Conservation (phyloP, 768 basidiomycete species). For the Phaffia tasmanica region DNA sequence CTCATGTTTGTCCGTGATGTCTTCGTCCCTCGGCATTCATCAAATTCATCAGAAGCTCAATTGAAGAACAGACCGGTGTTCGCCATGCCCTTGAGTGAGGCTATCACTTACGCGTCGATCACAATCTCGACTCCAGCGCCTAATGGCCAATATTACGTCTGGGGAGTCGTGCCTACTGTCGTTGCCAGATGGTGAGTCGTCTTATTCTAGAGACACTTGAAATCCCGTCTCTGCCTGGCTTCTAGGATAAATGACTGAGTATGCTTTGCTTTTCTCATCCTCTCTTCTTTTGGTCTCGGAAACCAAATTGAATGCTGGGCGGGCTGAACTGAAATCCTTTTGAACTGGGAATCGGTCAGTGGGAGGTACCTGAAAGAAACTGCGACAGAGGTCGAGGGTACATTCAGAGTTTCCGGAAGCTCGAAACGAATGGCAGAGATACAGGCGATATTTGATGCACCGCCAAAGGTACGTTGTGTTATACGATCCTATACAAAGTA, state of each 20-base stretch:
- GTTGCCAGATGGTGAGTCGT: conserved; percentile 82
- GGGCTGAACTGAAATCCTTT: conserved; percentile 7
- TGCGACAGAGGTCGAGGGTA: conserved; percentile 84
- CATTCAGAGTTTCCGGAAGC: conserved; percentile 92
- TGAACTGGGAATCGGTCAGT: conserved; percentile 39
- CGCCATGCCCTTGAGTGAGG: conserved; percentile 21
- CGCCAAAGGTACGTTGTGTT: conserved; percentile 54
- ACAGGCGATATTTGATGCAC: conserved; percentile 76
- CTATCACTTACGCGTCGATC: conserved; percentile 26
- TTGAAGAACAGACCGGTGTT: conserved; percentile 18
- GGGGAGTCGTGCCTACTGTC: conserved; percentile 78
- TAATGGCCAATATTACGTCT: conserved; percentile 71
- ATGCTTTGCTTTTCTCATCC: not conserved
- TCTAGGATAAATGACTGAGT: not conserved
- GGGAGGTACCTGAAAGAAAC: conserved; percentile 91
- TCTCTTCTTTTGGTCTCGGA: not conserved
- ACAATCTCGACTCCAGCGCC: conserved; percentile 24
- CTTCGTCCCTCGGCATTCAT: not conserved
- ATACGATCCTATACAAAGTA: too few relatives aligned
- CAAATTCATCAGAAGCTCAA: not conserved
- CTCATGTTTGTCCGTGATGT: not conserved
- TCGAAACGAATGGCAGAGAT: conserved; percentile 91
- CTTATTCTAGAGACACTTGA: not conserved
- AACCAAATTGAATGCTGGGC: too few relatives aligned
- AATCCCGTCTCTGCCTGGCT: conserved; percentile 20